Conservation (phyloP, 2,329 filamentous ascomycete species). For the Pyrenophora teres region DNA sequence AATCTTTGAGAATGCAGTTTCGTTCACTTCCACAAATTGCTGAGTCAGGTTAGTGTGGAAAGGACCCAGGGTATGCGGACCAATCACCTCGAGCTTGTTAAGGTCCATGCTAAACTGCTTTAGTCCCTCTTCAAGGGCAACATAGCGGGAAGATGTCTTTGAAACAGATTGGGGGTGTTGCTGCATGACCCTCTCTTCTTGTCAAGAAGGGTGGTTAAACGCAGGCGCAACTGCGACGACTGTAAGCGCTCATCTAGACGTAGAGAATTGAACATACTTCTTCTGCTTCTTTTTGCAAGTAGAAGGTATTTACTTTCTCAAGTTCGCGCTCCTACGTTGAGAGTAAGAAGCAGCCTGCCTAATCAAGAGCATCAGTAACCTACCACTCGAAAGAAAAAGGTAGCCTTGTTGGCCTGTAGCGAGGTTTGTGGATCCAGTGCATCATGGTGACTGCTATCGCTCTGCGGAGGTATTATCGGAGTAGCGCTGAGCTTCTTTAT, state of each 20-base stretch:
- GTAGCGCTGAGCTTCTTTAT: conserved; percentile 98
- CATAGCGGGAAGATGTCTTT: conserved; percentile 89
- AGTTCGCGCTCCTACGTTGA: conserved; percentile 82
- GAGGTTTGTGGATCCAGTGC: conserved; percentile 78
- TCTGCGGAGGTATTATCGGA: conserved; percentile 78
- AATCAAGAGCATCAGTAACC: conserved; percentile 33
- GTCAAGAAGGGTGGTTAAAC: conserved; percentile 87
- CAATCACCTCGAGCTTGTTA: conserved; percentile 79
- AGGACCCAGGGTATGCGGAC: conserved; percentile 15
- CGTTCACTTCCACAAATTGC: conserved; percentile 98
- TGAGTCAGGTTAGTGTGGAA: conserved; percentile 50
- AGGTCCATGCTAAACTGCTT: conserved; percentile 96
- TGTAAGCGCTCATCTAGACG: conserved; percentile 20
- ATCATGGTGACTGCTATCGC: conserved; percentile 58
- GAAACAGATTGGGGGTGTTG: conserved; percentile 76
- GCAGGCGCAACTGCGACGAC: conserved; percentile 79
- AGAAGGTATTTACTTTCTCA: conserved; percentile 98
- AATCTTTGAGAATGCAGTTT: conserved; percentile 97
- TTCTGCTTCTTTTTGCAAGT: conserved; percentile 97
- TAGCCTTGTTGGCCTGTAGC: conserved; percentile 94
- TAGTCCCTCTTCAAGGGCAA: conserved; percentile 93
- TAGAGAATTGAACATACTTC: conserved; percentile 66
- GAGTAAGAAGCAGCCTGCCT: conserved; percentile 10
- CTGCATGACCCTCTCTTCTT: conserved; percentile 92
- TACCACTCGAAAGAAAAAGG: conserved; percentile 98